These are phyloP conservation scores for Coemansia guatemalensis DNA, from an alignment of 192 early-diverging fungal genomes.

Conservation along the genomic window DNA sequence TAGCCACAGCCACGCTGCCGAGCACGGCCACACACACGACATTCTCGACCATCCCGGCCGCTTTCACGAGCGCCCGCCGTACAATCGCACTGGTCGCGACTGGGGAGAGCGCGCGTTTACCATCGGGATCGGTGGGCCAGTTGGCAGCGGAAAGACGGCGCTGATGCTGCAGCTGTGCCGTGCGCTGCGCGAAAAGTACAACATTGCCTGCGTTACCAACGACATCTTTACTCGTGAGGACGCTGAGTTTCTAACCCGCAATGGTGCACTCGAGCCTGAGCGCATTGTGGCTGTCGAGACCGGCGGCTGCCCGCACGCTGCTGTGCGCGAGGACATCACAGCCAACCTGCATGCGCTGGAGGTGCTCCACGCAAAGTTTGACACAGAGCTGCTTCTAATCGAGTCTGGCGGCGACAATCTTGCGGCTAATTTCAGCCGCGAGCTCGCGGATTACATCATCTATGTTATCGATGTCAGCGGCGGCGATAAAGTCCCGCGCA, in stretches of 20 bases:
- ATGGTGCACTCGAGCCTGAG: slow-evolving; percentile 84
- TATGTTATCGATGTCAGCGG: slow-evolving; percentile 98
- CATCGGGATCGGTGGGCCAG: slow-evolving; percentile 93
- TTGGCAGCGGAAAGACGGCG: slow-evolving; percentile 94
- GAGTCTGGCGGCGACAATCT: slow-evolving; percentile 95
- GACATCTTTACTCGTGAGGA: slow-evolving; percentile 98
- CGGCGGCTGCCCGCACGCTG: slow-evolving; percentile 95
- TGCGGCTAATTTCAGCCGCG: slow-evolving; percentile 80
- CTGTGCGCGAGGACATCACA: slow-evolving; percentile 92
- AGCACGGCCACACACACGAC: slow-evolving; percentile 93
- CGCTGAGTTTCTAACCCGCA: slow-evolving; percentile 89
- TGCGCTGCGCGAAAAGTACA: slow-evolving; percentile 73
- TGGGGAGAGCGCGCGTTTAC: slow-evolving; percentile 94
- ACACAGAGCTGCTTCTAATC: slow-evolving; percentile 80
- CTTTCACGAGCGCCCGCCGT: slow-evolving; percentile 71
- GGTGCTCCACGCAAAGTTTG: slow-evolving; percentile 80
- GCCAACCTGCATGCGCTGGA: slow-evolving; percentile 93
- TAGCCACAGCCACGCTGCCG: slow-evolving; percentile 47
- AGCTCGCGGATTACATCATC: slow-evolving; percentile 89
- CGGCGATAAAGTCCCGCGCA: slow-evolving; percentile 96
- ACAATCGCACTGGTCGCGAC: slow-evolving; percentile 73
- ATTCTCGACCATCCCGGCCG: slow-evolving; percentile 83
- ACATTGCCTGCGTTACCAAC: slow-evolving; percentile 92
- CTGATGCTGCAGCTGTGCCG: slow-evolving; percentile 90
- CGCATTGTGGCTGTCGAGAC: slow-evolving; percentile 95